Conservation (phyloP, 2,329 filamentous ascomycete genomes). For the Septoria petroselini region DNA sequence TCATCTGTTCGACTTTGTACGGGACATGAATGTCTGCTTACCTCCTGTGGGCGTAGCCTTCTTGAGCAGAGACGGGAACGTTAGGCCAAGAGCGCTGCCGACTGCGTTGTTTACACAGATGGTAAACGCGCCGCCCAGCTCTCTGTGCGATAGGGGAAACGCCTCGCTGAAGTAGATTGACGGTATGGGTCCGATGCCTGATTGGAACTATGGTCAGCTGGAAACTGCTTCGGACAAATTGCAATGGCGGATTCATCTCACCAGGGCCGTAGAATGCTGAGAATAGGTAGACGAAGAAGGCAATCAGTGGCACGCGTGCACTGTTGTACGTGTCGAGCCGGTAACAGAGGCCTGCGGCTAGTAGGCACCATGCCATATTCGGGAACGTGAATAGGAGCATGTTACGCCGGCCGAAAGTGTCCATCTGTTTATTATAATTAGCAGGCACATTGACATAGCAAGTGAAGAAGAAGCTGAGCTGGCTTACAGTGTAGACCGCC, state of each 20-base stretch:
- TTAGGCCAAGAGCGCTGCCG: conserved; percentile 50
- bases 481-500: conserved; percentile 48
- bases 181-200: conserved; percentile 33
- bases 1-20: not conserved
- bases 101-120: conserved; percentile 42
- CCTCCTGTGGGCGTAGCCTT: conserved; percentile 50
- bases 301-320: conserved; percentile 37
- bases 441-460: not conserved
- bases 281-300: conserved; percentile 36
- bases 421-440: conserved; percentile 32
- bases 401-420: conserved; percentile 52
- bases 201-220: conserved; percentile 6
- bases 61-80: conserved; percentile 48
- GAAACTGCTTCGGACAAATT: not conserved
- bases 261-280: conserved; percentile 29
- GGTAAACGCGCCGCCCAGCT: conserved; percentile 33
- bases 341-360: conserved; percentile 52
- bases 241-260: conserved; percentile 21
- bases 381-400: conserved; percentile 51
- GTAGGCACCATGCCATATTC: conserved; percentile 50
- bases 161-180: conserved; percentile 38
- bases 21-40: not conserved
- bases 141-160: conserved; percentile 36
- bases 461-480: not conserved
- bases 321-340: conserved; percentile 44